Evolutionary conservation across 441 rosid species (phyloP).

Genomic region (Jatropha multifida): DNA sequence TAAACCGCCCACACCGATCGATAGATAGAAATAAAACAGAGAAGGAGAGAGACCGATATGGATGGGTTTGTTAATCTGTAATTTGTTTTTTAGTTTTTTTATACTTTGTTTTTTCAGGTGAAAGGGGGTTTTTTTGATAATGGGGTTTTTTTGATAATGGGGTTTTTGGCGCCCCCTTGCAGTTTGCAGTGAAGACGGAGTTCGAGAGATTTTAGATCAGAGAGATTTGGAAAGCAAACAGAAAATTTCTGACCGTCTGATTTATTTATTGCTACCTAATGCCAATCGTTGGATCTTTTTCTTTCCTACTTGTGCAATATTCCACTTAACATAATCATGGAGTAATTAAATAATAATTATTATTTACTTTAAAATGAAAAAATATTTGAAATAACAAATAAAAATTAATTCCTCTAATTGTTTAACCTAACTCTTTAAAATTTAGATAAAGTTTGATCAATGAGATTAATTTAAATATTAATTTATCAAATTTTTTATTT

Average conservation of each 20-base stretch:
- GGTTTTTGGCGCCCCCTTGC: slow-evolving; percentile 45
- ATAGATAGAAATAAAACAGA: background rate
- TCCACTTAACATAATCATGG: too few species aligned
- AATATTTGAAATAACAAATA: too few species aligned
- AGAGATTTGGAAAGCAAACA: background rate
- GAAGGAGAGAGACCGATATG: slow-evolving; percentile 3
- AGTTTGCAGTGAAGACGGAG: slow-evolving; percentile 3
- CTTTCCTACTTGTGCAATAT: too few species aligned
- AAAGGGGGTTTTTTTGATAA: background rate
- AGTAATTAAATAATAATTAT: too few species aligned
- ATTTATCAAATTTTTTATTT: too few species aligned
- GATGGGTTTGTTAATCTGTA: background rate
- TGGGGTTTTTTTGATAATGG: slow-evolving; percentile 28
- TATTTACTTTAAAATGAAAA: too few species aligned
- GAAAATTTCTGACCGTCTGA: slow-evolving; percentile 27
- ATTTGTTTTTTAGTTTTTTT: background rate
- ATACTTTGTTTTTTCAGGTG: background rate
- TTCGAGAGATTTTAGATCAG: slow-evolving; percentile 13
- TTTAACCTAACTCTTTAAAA: too few species aligned
- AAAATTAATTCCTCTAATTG: too few species aligned
- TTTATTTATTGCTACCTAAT: background rate
- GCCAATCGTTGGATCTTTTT: too few species aligned
- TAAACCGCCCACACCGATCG: background rate
- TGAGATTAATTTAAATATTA: too few species aligned
- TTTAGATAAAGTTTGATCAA: too few species aligned